These are phyloP conservation scores for Chaetomium sp. DNA, from an alignment of 2,329 filamentous ascomycete genomes.

Conservation along the genomic window DNA sequence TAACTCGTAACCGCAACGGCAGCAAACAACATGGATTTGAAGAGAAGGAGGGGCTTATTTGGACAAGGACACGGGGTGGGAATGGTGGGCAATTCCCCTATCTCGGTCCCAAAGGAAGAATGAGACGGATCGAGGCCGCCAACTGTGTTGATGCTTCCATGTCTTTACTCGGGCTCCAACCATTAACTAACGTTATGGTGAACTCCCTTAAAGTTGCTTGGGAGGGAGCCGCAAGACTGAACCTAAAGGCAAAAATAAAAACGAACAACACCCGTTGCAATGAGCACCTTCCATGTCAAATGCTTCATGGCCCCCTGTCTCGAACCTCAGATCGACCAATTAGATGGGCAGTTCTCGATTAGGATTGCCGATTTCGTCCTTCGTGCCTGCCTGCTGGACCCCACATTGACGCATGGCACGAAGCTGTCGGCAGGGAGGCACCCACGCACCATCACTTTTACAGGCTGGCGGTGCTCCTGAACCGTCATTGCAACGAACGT, in stretches of 20 bases:
- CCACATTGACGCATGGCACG: constrained; percentile 5
- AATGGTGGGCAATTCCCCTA: too few relatives aligned
- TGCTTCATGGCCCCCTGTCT: neutral
- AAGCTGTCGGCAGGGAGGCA: neutral
- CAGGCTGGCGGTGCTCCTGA: neutral
- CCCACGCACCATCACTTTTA: neutral
- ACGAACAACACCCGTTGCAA: neutral
- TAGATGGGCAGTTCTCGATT: constrained; percentile 2
- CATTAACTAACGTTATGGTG: too few relatives aligned
- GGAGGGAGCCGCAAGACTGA: neutral
- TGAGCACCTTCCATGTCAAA: neutral
- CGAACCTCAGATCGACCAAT: constrained; percentile 2
- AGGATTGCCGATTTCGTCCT: constrained; percentile 3
- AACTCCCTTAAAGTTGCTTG: neutral
- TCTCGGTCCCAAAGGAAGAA: too few relatives aligned
- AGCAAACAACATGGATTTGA: neutral
- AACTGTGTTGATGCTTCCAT: too few relatives aligned
- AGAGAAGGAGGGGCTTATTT: neutral
- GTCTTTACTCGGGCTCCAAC: too few relatives aligned
- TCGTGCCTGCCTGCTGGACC: constrained; percentile 2
- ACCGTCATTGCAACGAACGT: too few relatives aligned
- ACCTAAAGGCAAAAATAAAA: neutral
- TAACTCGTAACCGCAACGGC: neutral
- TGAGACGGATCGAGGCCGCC: too few relatives aligned
- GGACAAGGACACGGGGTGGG: too few relatives aligned